phyloP scores from a whole-genome alignment of 2,329 filamentous ascomycete genomes.

The Epichloe brachyelytri region DNA sequence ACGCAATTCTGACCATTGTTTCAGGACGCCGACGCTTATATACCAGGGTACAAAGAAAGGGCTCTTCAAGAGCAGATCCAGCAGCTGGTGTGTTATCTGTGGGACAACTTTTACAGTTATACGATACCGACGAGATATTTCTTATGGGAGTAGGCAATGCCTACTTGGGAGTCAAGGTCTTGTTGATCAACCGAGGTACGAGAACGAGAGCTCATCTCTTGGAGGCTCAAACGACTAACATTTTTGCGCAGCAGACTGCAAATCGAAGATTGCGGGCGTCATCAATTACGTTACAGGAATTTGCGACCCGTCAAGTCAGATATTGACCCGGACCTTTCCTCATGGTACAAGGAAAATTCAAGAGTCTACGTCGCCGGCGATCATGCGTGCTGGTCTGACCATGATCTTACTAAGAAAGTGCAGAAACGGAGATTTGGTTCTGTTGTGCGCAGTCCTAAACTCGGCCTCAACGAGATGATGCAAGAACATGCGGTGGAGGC shows the following conservation, averaged over 20 bases:
- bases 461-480: conserved; percentile 44
- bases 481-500: conserved; percentile 37
- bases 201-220: neutral
- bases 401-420: conserved; percentile 45
- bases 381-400: conserved; percentile 64
- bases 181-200: conserved; percentile 64
- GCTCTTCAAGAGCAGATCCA: conserved; percentile 47
- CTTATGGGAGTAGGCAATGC: conserved; percentile 84
- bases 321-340: conserved; percentile 54
- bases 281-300: conserved; percentile 68
- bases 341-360: conserved; percentile 78
- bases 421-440: conserved; percentile 47
- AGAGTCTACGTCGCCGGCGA: conserved; percentile 62
- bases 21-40: conserved; percentile 36
- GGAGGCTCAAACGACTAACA: neutral
- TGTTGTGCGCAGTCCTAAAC: conserved; percentile 37
- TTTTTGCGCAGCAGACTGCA: conserved; percentile 36
- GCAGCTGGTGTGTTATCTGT: conserved; percentile 73
- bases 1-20: neutral
- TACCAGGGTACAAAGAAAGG: conserved; percentile 30
- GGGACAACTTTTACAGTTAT: conserved; percentile 92
- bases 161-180: conserved; percentile 68
- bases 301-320: conserved; percentile 72
- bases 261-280: conserved; percentile 54
- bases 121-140: conserved; percentile 60